A percentile compares a stretch with the other conserved stretches of the same genome.
These are phyloP conservation scores for Diaporthe aspalathi DNA, from an alignment of 2,329 filamentous ascomycete genomes.

Conservation along the genomic window DNA sequence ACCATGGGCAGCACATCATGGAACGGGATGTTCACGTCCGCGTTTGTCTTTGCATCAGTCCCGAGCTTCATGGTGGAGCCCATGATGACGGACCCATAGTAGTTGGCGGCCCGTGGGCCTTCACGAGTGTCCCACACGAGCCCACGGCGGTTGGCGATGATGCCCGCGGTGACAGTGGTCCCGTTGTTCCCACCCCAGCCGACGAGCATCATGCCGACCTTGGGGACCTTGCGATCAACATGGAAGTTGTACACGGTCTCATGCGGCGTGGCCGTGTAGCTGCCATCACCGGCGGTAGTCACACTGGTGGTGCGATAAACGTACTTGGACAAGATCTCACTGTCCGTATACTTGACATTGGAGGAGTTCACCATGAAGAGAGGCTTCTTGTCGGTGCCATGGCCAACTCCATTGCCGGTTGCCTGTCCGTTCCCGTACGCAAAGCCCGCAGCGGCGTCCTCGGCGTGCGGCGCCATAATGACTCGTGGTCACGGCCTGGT, in stretches of 20 bases:
- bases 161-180: slow-evolving; percentile 94
- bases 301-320: slow-evolving; percentile 95
- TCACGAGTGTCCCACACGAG: slow-evolving; percentile 95
- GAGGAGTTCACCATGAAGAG: slow-evolving; percentile 91
- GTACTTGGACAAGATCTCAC: slow-evolving; percentile 92
- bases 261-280: slow-evolving; percentile 85
- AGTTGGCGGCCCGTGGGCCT: slow-evolving; percentile 86
- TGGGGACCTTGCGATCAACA: slow-evolving; percentile 91
- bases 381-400: slow-evolving; percentile 60
- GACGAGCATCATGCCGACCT: slow-evolving; percentile 96
- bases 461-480: slow-evolving; percentile 94
- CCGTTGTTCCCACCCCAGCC: slow-evolving; percentile 99
- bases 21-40: slow-evolving; percentile 97
- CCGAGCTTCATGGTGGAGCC: slow-evolving; percentile 97
- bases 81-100: slow-evolving; percentile 99
- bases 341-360: slow-evolving; percentile 90
- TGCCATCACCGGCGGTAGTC: slow-evolving; percentile 74
- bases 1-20: slow-evolving; percentile 95
- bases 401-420: slow-evolving; percentile 47
- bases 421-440: slow-evolving; percentile 70
- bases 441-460: slow-evolving; percentile 63
- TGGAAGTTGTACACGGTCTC: slow-evolving; percentile 97
- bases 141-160: slow-evolving; percentile 91
- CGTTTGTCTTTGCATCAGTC: slow-evolving; percentile 81
- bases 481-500: slow-evolving; percentile 44